Conservation (phyloP, 306 rosid species). For the Ziziphus jujuba region DNA sequence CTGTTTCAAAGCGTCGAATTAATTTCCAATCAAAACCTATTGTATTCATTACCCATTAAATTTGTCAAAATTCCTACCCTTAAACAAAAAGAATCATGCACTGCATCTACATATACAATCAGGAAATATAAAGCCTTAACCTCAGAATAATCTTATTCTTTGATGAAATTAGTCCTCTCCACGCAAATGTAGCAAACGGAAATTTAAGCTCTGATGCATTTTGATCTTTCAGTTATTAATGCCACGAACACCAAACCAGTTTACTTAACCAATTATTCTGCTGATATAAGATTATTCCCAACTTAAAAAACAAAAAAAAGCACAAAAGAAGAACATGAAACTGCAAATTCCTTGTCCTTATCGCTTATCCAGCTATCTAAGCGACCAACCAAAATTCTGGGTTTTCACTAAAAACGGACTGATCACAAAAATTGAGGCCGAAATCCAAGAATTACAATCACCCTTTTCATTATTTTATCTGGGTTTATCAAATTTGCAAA, state of each 20-base stretch:
- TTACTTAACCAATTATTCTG: background rate
- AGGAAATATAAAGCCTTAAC: background rate
- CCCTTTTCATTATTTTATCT: background rate
- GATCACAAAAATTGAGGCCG: background rate
- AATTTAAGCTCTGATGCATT: background rate
- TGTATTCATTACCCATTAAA: background rate
- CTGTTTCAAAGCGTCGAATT: background rate
- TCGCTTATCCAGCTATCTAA: background rate
- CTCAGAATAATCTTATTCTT: background rate
- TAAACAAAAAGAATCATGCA: background rate
- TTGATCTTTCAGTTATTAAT: constrained; percentile 10
- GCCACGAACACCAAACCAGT: background rate
- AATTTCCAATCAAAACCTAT: background rate
- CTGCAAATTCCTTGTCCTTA: background rate
- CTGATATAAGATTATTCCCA: background rate
- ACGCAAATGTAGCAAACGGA: background rate
- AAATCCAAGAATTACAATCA: background rate
- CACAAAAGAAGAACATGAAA: background rate
- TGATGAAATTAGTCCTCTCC: background rate
- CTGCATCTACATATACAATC: background rate
- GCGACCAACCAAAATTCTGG: background rate
- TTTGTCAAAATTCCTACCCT: background rate
- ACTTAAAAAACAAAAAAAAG: background rate
- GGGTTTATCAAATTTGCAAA: constrained; percentile 6
- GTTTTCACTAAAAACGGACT: background rate